phyloP scores from a whole-genome alignment of 2,329 filamentous ascomycete species.

The Ophiostoma australiae region DNA sequence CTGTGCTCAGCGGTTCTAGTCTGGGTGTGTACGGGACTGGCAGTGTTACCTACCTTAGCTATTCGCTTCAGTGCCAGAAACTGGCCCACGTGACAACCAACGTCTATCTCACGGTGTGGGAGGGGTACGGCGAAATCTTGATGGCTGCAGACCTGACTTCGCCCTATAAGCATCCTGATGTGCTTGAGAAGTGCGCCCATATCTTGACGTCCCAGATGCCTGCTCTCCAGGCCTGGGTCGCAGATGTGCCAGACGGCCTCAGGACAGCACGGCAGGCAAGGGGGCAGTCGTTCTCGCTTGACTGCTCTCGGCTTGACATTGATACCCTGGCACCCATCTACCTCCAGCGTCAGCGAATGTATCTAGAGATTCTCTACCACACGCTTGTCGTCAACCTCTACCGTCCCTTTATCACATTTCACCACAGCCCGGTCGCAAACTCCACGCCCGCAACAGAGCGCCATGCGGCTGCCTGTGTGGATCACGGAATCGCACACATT shows the following conservation, averaged over 20 bases:
- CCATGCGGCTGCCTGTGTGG: slow-evolving; percentile 32
- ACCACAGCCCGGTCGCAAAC: neutral
- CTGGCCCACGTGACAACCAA: neutral
- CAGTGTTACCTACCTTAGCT: slow-evolving; percentile 2
- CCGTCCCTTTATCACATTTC: slow-evolving; percentile 40
- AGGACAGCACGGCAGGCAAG: neutral
- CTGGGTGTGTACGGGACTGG: neutral
- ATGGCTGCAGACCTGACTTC: neutral
- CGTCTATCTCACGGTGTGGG: neutral
- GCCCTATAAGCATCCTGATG: neutral
- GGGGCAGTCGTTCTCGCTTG: neutral
- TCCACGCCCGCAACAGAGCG: slow-evolving; percentile 30
- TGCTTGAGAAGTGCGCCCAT: slow-evolving; percentile 20
- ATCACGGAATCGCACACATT: slow-evolving; percentile 38
- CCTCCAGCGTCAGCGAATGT: slow-evolving; percentile 41
- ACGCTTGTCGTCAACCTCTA: slow-evolving; percentile 37
- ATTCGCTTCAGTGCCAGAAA: neutral
- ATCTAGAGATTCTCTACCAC: slow-evolving; percentile 41
- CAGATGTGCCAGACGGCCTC: slow-evolving; percentile 14
- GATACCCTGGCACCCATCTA: slow-evolving; percentile 34
- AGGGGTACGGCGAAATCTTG: neutral
- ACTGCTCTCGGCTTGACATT: neutral
- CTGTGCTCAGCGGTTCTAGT: neutral
- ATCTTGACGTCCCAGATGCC: neutral
- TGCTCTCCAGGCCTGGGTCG: slow-evolving; percentile 8